Percentiles rank a stretch among this genome's conserved stretches.
Conservation (phyloP, 805 yeast species). For the Wickerhamiella domercqiae region DNA sequence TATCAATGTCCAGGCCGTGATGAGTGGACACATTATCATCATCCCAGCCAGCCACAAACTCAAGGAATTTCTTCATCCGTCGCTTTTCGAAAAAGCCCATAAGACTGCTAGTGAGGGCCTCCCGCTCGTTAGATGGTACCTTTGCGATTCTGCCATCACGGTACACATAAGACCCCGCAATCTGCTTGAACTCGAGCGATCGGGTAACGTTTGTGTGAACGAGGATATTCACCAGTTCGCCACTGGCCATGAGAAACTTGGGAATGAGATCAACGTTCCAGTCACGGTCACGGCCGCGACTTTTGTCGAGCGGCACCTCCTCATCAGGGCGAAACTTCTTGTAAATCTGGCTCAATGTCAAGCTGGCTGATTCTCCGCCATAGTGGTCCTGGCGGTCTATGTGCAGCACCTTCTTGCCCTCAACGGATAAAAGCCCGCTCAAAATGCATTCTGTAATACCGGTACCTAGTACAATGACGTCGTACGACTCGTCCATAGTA, state of each 20-base stretch:
- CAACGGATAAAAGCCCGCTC: conserved; percentile 89
- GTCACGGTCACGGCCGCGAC: conserved; percentile 75
- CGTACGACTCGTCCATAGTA: conserved; percentile 87
- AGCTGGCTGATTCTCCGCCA: conserved; percentile 43
- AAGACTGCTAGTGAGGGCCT: conserved; percentile 79
- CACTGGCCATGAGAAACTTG: conserved; percentile 92
- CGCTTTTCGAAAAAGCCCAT: conserved; percentile 96
- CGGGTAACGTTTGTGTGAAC: conserved; percentile 93
- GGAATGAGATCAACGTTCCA: conserved; percentile 98
- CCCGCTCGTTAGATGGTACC: conserved; percentile 84
- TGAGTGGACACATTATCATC: conserved; percentile 71
- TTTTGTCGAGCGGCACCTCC: conserved; percentile 41
- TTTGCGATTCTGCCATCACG: conserved; percentile 82
- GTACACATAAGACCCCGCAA: conserved; percentile 90
- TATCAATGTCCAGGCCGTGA: conserved; percentile 68
- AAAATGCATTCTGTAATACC: conserved; percentile 96
- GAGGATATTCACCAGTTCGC: conserved; percentile 88
- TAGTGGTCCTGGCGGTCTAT: conserved; percentile 93
- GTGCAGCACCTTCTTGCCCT: conserved; percentile 93
- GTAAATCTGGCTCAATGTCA: conserved; percentile 38
- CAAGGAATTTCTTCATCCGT: conserved; percentile 82
- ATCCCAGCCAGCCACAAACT: conserved; percentile 66
- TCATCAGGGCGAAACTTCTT: conserved; percentile 67
- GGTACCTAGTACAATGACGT: conserved; percentile 84
- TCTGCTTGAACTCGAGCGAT: conserved; percentile 90